Conservation (phyloP, 441 rosid species). For the Brassica balearica region DNA sequence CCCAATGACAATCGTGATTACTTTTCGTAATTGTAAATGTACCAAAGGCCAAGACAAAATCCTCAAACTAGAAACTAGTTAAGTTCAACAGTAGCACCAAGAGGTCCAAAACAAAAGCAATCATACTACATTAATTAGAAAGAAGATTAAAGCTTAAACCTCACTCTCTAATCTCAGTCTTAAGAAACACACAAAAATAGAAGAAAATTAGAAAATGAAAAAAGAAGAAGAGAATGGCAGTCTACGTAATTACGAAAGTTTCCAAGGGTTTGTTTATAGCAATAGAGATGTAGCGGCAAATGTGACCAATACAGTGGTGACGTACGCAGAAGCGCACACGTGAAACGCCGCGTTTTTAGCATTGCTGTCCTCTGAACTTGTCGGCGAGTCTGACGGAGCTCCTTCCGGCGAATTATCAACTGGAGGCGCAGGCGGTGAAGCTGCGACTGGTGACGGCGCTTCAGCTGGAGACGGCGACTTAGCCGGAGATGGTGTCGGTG, state of each 20-base stretch:
- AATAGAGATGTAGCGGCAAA: constrained; percentile 23
- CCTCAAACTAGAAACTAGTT: constrained; percentile 1
- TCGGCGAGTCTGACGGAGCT: constrained; percentile 69
- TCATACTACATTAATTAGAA: neutral
- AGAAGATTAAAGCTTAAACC: constrained; percentile 20
- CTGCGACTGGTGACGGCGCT: constrained; percentile 66
- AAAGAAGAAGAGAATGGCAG: constrained; percentile 17
- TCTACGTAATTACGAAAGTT: constrained; percentile 19
- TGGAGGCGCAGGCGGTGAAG: constrained; percentile 89
- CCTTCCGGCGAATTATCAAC: constrained; percentile 61
- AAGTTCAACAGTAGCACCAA: neutral
- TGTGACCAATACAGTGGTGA: constrained; percentile 33
- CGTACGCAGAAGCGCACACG: constrained; percentile 51
- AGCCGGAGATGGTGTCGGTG: constrained; percentile 55
- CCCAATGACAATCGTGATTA: constrained; percentile 6
- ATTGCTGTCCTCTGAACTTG: constrained; percentile 51
- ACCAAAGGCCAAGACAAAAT: constrained; percentile 2
- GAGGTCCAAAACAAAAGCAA: neutral
- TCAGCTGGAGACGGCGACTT: constrained; percentile 57
- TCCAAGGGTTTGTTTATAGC: neutral
- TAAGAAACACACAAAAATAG: constrained; percentile 17
- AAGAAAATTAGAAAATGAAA: neutral
- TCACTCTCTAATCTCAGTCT: constrained; percentile 23
- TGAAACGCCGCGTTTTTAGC: constrained; percentile 55
- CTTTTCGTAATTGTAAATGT: constrained; percentile 1